Evolutionary conservation across 805 yeast genomes (phyloP), one percentile per base, ranked within the genome.

Genomic region (Teunomyces kruisii): DNA sequence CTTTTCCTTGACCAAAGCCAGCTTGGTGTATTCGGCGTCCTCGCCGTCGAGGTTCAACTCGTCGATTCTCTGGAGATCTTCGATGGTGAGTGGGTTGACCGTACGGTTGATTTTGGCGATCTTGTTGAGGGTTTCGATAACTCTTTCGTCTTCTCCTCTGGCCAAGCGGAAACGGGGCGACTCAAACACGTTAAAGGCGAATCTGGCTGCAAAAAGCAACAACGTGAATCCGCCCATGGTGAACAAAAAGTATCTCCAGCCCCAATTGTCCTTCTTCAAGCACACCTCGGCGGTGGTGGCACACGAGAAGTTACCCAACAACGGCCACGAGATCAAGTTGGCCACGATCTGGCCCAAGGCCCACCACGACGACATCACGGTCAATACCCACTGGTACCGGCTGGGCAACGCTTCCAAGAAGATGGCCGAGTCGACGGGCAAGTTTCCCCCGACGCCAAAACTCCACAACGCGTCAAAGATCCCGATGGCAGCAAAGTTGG

Each of bases 311-410:
- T 75, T 71, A 12, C 80, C 70, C 37, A 81, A 61, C 42, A 78
- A 73, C 0, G 78, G 84, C 84, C 84, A 81, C 7, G 82, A 74
- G 26, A 79, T 54, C 24, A 79, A 62, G 29, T 68, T 67, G 13
- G 82, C 75, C 36, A 80, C 61, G 1, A 81, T 71, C 57, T 81
- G 85, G 14, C 85, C 86, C 32, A 81, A 65, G 37, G 84, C 82
- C 86, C 86, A 81, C 79, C 55, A 56, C 6, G 46, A 37, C 17
- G 57, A 53, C 55, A 56, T 52, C 26, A 54, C 51, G 4, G 59
- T 57, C 47, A 58, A 55, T 17, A 58, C 51, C 64, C 64, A 58
- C 30, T 57, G 57, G 38, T 58, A 54, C 12, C 45, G 48, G 7
- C 53, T 44, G 3, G 62, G 62, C 9, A 59, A 52, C 6, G 62